phyloP scores from a whole-genome alignment of 2,329 filamentous ascomycete genomes.

The Volutella citrinella region DNA sequence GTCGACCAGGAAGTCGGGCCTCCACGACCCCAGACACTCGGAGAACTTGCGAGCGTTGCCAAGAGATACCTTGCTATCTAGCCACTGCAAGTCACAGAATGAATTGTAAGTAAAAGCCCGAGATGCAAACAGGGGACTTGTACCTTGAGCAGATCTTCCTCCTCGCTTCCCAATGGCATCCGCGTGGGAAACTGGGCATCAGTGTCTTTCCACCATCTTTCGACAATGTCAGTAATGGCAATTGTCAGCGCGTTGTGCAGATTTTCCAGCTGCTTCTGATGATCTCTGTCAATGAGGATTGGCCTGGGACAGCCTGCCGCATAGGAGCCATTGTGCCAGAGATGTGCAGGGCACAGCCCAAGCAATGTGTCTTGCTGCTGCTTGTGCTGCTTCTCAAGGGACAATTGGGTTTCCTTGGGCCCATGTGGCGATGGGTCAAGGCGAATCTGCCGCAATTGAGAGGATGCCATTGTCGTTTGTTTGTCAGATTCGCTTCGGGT shows the following conservation, averaged over 20 bases:
- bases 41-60: slow-evolving; percentile 22
- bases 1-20: slow-evolving; percentile 39
- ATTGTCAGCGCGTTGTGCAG: slow-evolving; percentile 30
- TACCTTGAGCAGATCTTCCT: slow-evolving; percentile 29
- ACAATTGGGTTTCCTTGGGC: no score
- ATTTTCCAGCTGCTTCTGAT: slow-evolving; percentile 26
- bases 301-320: slow-evolving; percentile 29
- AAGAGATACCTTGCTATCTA: slow-evolving; percentile 24
- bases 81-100: slow-evolving; percentile 19
- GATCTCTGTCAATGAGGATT: slow-evolving; percentile 29
- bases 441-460: slow-evolving; percentile 18
- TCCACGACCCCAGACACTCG: slow-evolving; percentile 30
- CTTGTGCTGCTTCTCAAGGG: slow-evolving; percentile 21
- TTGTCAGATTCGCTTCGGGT: no score
- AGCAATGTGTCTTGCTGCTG: slow-evolving; percentile 16
- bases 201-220: slow-evolving; percentile 36
- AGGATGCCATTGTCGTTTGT: slow-evolving; percentile 12
- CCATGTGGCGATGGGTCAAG: slow-evolving; percentile 8
- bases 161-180: slow-evolving; percentile 31
- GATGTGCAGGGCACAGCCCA: slow-evolving; percentile 17
- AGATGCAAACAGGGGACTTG: neutral
- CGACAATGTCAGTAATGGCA: slow-evolving; percentile 34
- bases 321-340: slow-evolving; percentile 30
- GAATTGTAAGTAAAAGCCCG: neutral
- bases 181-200: slow-evolving; percentile 27